Evolutionary conservation across 2,329 filamentous ascomycete genomes (phyloP).

Genomic region (Clarireedia monteithiana): DNA sequence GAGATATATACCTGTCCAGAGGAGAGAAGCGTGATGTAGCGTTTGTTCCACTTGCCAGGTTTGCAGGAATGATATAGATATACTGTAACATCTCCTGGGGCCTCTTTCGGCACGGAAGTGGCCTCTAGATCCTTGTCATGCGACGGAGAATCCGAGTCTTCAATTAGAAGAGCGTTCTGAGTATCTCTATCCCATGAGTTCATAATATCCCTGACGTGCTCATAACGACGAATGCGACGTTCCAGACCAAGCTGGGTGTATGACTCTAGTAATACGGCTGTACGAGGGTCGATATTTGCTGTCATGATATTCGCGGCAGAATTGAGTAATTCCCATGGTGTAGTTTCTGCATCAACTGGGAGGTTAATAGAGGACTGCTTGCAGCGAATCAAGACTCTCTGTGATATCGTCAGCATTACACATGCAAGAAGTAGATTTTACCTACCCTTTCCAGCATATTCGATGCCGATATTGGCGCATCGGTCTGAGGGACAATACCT

Average conservation of each 20-base stretch:
- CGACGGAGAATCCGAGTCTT: slow-evolving; percentile 48
- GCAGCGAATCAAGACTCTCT: slow-evolving; percentile 67
- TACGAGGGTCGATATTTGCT: slow-evolving; percentile 54
- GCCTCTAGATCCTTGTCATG: slow-evolving; percentile 55
- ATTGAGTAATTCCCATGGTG: slow-evolving; percentile 62
- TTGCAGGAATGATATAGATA: slow-evolving; percentile 74
- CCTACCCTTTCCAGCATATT: slow-evolving; percentile 72
- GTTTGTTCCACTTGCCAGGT: slow-evolving; percentile 82
- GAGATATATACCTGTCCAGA: slow-evolving; percentile 66
- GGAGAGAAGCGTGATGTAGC: slow-evolving; percentile 63
- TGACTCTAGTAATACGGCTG: slow-evolving; percentile 68
- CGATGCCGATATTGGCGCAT: slow-evolving; percentile 73
- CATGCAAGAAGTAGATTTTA: slow-evolving; percentile 15
- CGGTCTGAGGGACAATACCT: slow-evolving; percentile 44
- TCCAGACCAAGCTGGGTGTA: slow-evolving; percentile 72
- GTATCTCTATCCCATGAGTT: slow-evolving; percentile 86
- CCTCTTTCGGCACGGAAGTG: slow-evolving; percentile 52
- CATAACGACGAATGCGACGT: slow-evolving; percentile 75
- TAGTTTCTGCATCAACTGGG: slow-evolving; percentile 68
- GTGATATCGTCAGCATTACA: slow-evolving; percentile 25
- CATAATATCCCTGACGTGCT: slow-evolving; percentile 78
- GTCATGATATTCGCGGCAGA: slow-evolving; percentile 57
- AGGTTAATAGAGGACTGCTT: slow-evolving; percentile 61
- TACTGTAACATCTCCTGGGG: slow-evolving; percentile 59
- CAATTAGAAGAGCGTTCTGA: slow-evolving; percentile 66